Evolutionary conservation across 108 stramenopile genomes (phyloP), one percentile per base, ranked within the genome.

Genomic region (Fragilariopsis cylindrus): DNA sequence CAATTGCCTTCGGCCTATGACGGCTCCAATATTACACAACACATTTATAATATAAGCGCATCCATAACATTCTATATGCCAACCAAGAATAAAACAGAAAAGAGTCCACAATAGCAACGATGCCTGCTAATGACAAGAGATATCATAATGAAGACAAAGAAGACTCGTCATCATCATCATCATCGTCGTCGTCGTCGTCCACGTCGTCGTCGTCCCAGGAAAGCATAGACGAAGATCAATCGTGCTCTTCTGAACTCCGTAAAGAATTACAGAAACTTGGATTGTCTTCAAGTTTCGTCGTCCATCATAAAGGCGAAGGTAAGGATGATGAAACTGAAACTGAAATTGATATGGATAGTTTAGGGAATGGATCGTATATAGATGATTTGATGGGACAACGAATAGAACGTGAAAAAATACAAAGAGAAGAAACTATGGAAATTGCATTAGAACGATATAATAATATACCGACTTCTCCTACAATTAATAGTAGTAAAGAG

Each of bases 401-500:
- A 54, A 42, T 67, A 44, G 9, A 57, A 7, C 52, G 74, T 3
- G 48, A 50, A 12, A 41, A 7, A 4, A 5, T 65, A 45, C 53
- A 50, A 11, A 52, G 65, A 47, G 74, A 75, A 30, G 74, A 75
- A 65, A 50, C 67, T 4, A 42, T 75, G 74, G 74, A 75, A 43
- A 65, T 67, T 44, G 74, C 74, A 13, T 55, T 75, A 5, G 65
- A 67, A 19, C 64, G 65, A 57, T 67, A 67, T n/a, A 60, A 60
- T 21, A 7, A 6, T n/a, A 30, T 60, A 8, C 30, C 30, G 30
- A 30, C 30, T 30, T 30, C 30, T 30, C 58, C 58, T 4, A 30
- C 39, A 9, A 60, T 60, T 60, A 11, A 19, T 5, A 60, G 41
- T 40, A 30, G 41, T 30, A 30, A 60, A 60, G 21, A 60, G 11